Conservation (phyloP, 2,329 filamentous ascomycete genomes). For the Phaeophleospora eucalypticola region DNA sequence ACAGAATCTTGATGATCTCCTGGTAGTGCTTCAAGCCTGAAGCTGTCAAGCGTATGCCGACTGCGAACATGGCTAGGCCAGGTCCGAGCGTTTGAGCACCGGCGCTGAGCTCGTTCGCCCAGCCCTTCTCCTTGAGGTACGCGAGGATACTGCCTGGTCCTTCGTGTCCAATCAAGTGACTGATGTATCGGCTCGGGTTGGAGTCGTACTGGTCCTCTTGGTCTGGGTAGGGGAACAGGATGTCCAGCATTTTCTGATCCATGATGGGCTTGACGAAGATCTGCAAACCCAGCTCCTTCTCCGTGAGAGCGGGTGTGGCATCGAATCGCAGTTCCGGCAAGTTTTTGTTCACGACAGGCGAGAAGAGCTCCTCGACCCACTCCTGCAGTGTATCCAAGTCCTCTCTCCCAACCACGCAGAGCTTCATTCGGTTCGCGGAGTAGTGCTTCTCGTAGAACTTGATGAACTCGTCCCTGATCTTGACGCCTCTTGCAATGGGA, state of each 20-base stretch:
- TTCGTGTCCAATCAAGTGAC: constrained; percentile 86
- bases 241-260: constrained; percentile 73
- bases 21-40: constrained; percentile 79
- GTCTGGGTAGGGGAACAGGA: constrained; percentile 81
- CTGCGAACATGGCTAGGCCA: constrained; percentile 74
- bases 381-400: constrained; percentile 73
- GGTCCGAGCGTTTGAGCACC: constrained; percentile 73
- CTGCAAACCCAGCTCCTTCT: constrained; percentile 62
- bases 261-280: constrained; percentile 89
- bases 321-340: constrained; percentile 67
- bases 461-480: constrained; percentile 87
- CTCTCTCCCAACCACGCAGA: constrained; percentile 80
- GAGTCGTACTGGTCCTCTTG: constrained; percentile 75
- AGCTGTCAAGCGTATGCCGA: constrained; percentile 75
- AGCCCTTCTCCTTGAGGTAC: constrained; percentile 84
- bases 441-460: constrained; percentile 87
- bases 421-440: constrained; percentile 89
- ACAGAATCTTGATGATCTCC: constrained; percentile 77
- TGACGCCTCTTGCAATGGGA: constrained; percentile 72
- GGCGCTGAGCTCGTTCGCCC: constrained; percentile 78
- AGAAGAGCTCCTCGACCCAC: constrained; percentile 82
- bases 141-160: constrained; percentile 88
- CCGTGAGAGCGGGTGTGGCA: constrained; percentile 55
- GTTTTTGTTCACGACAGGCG: constrained; percentile 75
- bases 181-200: constrained; percentile 79